phyloP scores from a whole-genome alignment of 2,329 filamentous ascomycete species.

The Verticillium tricorpus region DNA sequence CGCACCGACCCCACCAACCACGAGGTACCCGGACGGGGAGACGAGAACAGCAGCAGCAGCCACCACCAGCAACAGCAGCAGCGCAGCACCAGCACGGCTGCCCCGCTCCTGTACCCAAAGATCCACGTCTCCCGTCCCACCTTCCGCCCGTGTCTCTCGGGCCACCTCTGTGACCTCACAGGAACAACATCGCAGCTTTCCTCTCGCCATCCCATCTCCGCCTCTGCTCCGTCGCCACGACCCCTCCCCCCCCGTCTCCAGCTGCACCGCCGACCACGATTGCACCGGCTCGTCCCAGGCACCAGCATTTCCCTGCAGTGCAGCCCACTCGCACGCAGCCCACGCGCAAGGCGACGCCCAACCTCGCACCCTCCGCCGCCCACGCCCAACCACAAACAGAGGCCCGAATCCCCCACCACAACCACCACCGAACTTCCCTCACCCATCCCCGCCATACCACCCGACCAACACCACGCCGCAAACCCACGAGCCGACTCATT shows the following conservation, averaged over 20 bases:
- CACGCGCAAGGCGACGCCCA: neutral
- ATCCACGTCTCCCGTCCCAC: constrained; percentile 3
- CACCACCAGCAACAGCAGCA: neutral
- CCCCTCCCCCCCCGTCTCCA: neutral
- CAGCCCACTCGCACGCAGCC: neutral
- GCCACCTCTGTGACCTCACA: constrained; percentile 13
- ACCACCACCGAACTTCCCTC: neutral
- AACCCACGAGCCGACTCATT: neutral
- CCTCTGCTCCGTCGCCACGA: neutral
- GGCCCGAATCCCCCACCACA: neutral
- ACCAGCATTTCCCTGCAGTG: neutral
- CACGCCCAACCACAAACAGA: constrained; percentile 1
- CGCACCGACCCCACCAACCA: neutral
- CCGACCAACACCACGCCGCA: neutral
- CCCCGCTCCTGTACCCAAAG: constrained; percentile 4
- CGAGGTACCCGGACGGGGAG: neutral
- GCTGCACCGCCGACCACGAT: neutral
- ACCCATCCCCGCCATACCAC: neutral
- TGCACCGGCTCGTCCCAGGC: neutral
- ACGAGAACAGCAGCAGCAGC: neutral
- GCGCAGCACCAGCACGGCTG: neutral
- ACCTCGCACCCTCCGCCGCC: neutral
- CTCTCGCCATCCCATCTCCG: neutral
- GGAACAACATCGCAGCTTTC: constrained; percentile 1
- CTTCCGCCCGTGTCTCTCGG: constrained; percentile 1